Base-by-base conservation (phyloP, 1,284 basidiomycete species). In the Agroathelia rolfsii region DNA sequence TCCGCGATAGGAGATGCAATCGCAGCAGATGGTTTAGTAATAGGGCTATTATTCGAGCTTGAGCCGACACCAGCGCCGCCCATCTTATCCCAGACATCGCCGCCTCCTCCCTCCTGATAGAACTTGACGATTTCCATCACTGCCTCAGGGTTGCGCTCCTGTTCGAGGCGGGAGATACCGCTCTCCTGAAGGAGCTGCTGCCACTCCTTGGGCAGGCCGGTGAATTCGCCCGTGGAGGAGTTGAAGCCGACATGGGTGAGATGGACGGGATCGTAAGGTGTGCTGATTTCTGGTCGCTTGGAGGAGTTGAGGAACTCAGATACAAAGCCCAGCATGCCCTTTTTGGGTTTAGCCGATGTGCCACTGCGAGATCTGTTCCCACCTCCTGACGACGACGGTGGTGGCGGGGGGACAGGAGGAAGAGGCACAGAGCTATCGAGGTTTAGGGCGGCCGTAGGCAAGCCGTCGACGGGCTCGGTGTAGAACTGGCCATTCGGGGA, bases 51-150 rank as follows among this genome's bases (percentile, higher is more conserved):
- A 41, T 39, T 36, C 24, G 24, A 10, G 11, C 20, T 24, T 23
- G 30, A 15, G 37, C 35, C 14, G 30, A 31, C 13, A 48, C 51
- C 24, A 52, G 58, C 34, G 59, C 66, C n/a, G 12, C 78, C 78
- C 75, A 93, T 73, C 71, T 86, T 86, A 52, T 76, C 74, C 79
- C 81, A 87, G 6, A 82, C 78, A 46, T 85, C 81, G 39, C 74
- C 76, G 32, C 75, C 73, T n/a, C 58, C 56, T 18, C 50, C 52
- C 48, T 72, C 72, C 47, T 79, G 76, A 51, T 80, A 84, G 59
- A 83, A 84, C 45, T 79, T 76, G 41, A 86, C 80, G 44, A 86
- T 79, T 45, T 83, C 80, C 59, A 80, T 76, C 25, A 84, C 76
- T 14, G 78, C 76, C 52, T 84, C 73, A 2, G 81, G 81, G 50